phyloP scores from a whole-genome alignment of 2,329 filamentous ascomycete genomes.

The Fusarium liriodendri region DNA sequence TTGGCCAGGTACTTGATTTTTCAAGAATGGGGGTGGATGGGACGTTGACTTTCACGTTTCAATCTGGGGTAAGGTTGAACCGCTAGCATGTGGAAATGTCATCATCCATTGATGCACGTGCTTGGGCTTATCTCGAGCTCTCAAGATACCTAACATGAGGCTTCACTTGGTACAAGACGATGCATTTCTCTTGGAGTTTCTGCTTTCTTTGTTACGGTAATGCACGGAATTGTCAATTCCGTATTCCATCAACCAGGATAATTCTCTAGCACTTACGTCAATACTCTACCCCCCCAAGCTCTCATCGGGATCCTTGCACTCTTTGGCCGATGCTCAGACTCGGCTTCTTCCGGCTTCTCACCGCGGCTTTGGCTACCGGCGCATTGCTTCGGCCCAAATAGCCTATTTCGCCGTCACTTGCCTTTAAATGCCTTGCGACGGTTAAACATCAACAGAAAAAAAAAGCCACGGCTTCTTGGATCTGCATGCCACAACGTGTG shows the following conservation, averaged over 20 bases:
- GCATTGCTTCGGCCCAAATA: conserved; percentile 43
- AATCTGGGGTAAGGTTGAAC: conserved; percentile 26
- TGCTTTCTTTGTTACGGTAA: background rate
- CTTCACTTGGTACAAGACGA: background rate
- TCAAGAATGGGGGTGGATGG: background rate
- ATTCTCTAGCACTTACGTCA: conserved; percentile 35
- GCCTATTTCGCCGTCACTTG: background rate
- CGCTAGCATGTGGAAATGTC: conserved; percentile 32
- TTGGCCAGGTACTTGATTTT: background rate
- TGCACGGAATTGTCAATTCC: background rate
- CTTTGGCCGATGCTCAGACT: conserved; percentile 36
- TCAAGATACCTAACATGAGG: background rate
- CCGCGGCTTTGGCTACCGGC: conserved; percentile 35
- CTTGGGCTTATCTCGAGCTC: background rate
- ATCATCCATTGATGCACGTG: conserved; percentile 6
- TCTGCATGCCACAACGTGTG: background rate
- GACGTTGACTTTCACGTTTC: background rate
- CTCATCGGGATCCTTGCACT: conserved; percentile 32
- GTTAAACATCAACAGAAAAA: background rate
- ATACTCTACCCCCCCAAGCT: conserved; percentile 32
- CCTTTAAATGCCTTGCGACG: background rate
- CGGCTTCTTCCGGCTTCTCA: conserved; percentile 33
- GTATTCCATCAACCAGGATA: background rate
- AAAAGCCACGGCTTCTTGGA: conserved; percentile 4
- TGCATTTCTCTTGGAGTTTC: background rate